phyloP scores from a whole-genome alignment of 306 rosid genomes.

The Vigna radiata region DNA sequence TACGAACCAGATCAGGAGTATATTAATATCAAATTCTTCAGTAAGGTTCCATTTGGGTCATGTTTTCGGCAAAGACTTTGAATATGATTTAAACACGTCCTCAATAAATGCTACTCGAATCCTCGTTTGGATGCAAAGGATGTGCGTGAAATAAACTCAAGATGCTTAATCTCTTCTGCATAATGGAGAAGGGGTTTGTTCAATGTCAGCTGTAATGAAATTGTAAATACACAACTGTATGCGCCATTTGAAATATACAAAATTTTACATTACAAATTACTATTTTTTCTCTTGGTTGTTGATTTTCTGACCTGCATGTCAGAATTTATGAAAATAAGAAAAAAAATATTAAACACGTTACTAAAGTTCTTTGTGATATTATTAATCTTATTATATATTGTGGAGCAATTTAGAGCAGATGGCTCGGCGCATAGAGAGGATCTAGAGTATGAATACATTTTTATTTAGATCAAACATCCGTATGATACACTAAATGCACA shows the following conservation, averaged over 20 bases:
- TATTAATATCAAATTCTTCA: neutral
- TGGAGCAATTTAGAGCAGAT: neutral
- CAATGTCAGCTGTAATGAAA: neutral
- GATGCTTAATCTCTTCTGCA: neutral
- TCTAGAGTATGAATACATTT: neutral
- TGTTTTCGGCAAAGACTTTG: neutral
- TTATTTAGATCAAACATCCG: neutral
- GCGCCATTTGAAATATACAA: neutral
- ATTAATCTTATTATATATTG: neutral
- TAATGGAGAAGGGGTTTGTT: neutral
- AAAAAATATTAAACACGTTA: neutral
- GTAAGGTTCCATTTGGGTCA: conserved; percentile 4
- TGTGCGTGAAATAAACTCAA: neutral
- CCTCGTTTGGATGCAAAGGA: neutral
- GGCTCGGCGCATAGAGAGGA: neutral
- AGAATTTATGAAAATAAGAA: neutral
- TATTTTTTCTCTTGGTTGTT: no score
- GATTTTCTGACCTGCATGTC: neutral
- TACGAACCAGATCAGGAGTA: neutral
- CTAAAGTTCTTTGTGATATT: neutral
- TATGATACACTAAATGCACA: neutral
- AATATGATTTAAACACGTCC: neutral
- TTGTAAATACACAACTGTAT: neutral
- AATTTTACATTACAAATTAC: no score
- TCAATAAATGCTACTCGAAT: neutral